Base-by-base conservation (phyloP, 2,329 filamentous ascomycete genomes). In the Nemania abortiva region DNA sequence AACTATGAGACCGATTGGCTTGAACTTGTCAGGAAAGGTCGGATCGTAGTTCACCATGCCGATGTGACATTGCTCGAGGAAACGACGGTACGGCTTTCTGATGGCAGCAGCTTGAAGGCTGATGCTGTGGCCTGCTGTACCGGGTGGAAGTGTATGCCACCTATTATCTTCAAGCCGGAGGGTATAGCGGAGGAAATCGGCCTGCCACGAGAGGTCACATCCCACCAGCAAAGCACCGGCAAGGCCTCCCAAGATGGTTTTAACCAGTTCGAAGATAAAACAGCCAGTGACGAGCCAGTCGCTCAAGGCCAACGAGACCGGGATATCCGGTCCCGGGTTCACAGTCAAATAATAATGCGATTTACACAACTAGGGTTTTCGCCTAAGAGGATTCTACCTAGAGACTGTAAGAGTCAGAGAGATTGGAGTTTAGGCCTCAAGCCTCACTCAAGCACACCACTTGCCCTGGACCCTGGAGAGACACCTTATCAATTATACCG, bases 401-500 rank as follows among this genome's bases (percentile, higher is more conserved):
- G 18, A 45, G 56, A 56, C 47, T 11, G 29, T 13, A 9, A 15
- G 52, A n/a, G 0, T 18, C n/a, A 6, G 27, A 15, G 24, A 24
- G 22, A 20, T 39, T 13, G 42, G 45, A 13, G 29, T 42, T 13
- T 52, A 29, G 6, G 15, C 1, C 20, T 53, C 37, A 54, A 29
- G 31, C 22, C n/a, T 15, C 34, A 56, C 20, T 31, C 58, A 20
- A 34, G n/a, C n/a, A 59, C 29, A 10, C 39, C 55, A 31, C 59
- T 49, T 24, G 13, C 24, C 9, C 15, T 50, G 4, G 34, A 60
- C 49, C 5, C 2, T 3, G 39, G 6, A 15, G 60, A 49, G 39
- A 7, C 50, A n/a, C 64, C 59, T 2, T 61, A 58, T 34, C 65
- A 64, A 2, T 63, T 80, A 10, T 77, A 79, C 55, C 76, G 77